These are phyloP conservation scores for Setaria viridis DNA, from an alignment of 202 grass and related monocot genomes.

Conservation along the genomic window DNA sequence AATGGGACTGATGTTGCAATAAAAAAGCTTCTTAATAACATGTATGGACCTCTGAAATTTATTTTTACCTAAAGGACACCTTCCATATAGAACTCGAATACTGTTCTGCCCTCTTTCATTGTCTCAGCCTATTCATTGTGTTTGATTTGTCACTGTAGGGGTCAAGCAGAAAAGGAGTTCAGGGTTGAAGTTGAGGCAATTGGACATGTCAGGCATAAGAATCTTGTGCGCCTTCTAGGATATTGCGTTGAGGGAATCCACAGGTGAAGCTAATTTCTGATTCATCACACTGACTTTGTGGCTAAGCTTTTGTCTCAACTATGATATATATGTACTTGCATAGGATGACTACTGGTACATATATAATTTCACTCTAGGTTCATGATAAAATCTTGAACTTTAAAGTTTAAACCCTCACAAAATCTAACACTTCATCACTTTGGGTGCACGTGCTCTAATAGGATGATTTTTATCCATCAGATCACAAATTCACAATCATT, in stretches of 20 bases:
- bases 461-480: not conserved
- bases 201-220: slow-evolving; percentile 78
- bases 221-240: slow-evolving; percentile 72
- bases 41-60: slow-evolving; percentile 42
- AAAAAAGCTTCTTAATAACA: slow-evolving; percentile 71
- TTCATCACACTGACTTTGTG: not conserved
- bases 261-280: slow-evolving; percentile 47
- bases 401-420: not conserved
- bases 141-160: slow-evolving; percentile 49
- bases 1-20: slow-evolving; percentile 62
- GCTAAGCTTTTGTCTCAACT: slow-evolving; percentile 29
- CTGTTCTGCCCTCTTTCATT: not conserved
- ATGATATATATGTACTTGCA: not conserved
- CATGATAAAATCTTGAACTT: not conserved
- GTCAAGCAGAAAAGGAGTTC: slow-evolving; percentile 78
- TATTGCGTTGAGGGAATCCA: slow-evolving; percentile 74
- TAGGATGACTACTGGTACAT: not conserved
- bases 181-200: slow-evolving; percentile 80
- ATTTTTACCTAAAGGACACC: not conserved
- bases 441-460: not conserved
- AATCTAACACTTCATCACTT: not conserved
- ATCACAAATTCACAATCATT: not conserved
- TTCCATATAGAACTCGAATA: not conserved
- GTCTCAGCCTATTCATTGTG: not conserved
- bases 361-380: not conserved